phyloP scores from a whole-genome alignment of 108 stramenopile species.

The Hondaea fermentalgiana region DNA sequence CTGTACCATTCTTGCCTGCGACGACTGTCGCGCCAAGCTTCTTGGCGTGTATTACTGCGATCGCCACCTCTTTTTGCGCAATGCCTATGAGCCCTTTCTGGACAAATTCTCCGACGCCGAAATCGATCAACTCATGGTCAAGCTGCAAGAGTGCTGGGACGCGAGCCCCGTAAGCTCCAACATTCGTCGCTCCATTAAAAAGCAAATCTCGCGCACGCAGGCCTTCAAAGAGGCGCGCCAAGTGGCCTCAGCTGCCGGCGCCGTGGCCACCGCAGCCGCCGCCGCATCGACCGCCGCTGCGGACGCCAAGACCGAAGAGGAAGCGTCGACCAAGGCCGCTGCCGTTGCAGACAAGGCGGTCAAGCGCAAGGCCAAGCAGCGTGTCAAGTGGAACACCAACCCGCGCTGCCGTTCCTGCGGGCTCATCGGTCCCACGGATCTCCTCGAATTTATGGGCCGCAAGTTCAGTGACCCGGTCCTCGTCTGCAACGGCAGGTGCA shows the following conservation, averaged over 20 bases:
- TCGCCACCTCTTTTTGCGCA: neutral
- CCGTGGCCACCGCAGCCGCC: neutral
- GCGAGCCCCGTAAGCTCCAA: neutral
- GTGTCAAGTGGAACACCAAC: neutral
- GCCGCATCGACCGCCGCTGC: neutral
- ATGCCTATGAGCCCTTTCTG: neutral
- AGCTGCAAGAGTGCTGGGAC: neutral
- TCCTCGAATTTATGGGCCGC: neutral
- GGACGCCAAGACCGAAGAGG: neutral
- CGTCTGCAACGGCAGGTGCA: neutral
- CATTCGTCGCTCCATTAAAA: neutral
- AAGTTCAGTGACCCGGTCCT: neutral
- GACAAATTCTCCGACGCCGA: neutral
- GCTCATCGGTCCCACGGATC: neutral
- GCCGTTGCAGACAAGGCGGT: neutral
- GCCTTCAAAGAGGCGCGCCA: neutral
- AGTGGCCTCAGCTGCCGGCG: neutral
- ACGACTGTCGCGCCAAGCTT: neutral
- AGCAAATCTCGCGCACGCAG: neutral
- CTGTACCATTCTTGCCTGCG: neutral
- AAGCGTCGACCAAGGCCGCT: neutral
- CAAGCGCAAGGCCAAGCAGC: neutral
- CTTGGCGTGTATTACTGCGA: slow-evolving; percentile 16
- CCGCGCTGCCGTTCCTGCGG: neutral
- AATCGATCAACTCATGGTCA: neutral